Conservation (phyloP, 768 basidiomycete species). For the Galerina marginata region DNA sequence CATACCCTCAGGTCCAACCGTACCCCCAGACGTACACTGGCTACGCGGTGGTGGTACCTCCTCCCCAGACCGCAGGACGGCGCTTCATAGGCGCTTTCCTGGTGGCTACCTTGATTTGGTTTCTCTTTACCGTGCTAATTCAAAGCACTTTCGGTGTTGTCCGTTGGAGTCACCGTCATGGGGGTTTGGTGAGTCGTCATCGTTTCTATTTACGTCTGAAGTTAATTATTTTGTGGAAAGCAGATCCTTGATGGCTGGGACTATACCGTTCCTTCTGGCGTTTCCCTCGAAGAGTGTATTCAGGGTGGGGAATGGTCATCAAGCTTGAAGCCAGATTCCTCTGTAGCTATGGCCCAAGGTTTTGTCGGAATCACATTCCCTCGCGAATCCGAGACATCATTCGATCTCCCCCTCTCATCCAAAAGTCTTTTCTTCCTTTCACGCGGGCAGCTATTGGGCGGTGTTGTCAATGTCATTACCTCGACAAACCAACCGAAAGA, state of each 20-base stretch:
- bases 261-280: constrained; percentile 10
- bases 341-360: neutral
- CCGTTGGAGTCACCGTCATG: neutral
- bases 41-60: no score
- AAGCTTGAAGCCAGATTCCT: neutral
- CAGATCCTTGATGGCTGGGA: constrained; percentile 1
- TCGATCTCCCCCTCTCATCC: constrained; percentile 24
- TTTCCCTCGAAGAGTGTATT: constrained; percentile 13
- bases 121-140: neutral
- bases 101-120: constrained; percentile 3
- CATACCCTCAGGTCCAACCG: neutral
- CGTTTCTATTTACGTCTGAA: neutral
- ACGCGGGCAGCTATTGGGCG: constrained; percentile 30
- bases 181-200: neutral
- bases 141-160: neutral
- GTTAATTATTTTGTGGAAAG: no score
- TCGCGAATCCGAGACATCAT: constrained; percentile 5
- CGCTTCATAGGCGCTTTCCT: constrained; percentile 5
- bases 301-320: constrained; percentile 9
- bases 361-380: neutral
- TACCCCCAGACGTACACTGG: neutral
- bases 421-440: constrained; percentile 35
- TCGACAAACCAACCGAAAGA: constrained; percentile 22
- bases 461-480: constrained; percentile 29
- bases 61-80: neutral